Conservation (phyloP, 257 asterid species). For the Schizonepeta tenuifolia region DNA sequence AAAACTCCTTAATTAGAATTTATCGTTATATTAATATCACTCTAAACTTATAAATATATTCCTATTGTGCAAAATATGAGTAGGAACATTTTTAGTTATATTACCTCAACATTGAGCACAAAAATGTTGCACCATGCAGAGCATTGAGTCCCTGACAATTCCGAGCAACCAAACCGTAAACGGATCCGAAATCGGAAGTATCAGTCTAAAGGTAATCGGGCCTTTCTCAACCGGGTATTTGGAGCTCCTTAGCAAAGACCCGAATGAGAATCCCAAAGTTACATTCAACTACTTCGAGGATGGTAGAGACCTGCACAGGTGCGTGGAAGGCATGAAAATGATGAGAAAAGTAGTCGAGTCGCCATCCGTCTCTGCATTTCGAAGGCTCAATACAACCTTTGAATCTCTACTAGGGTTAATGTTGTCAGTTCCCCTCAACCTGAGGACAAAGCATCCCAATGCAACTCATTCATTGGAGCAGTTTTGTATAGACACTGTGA, state of each 20-base stretch:
- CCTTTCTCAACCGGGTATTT: slow-evolving; percentile 72
- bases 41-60: too few relatives aligned
- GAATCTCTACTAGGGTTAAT: not conserved
- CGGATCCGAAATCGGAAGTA: slow-evolving; percentile 34
- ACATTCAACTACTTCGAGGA: slow-evolving; percentile 80
- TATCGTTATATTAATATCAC: too few relatives aligned
- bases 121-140: not conserved
- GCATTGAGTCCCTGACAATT: not conserved
- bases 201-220: slow-evolving; percentile 61
- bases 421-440: not conserved
- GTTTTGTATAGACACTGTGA: not conserved
- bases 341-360: slow-evolving; percentile 53
- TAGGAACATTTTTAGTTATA: too few relatives aligned
- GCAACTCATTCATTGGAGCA: not conserved
- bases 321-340: slow-evolving; percentile 62
- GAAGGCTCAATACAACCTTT: not conserved
- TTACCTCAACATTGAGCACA: too few relatives aligned
- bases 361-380: not conserved
- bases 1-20: too few relatives aligned
- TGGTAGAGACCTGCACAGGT: slow-evolving; percentile 63
- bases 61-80: too few relatives aligned
- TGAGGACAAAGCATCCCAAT: not conserved
- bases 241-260: slow-evolving; percentile 58
- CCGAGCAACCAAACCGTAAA: not conserved
- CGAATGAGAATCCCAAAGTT: slow-evolving; percentile 63